Evolutionary conservation across 441 rosid species (phyloP).

Genomic region (Pelargonium myrrhifolium): DNA sequence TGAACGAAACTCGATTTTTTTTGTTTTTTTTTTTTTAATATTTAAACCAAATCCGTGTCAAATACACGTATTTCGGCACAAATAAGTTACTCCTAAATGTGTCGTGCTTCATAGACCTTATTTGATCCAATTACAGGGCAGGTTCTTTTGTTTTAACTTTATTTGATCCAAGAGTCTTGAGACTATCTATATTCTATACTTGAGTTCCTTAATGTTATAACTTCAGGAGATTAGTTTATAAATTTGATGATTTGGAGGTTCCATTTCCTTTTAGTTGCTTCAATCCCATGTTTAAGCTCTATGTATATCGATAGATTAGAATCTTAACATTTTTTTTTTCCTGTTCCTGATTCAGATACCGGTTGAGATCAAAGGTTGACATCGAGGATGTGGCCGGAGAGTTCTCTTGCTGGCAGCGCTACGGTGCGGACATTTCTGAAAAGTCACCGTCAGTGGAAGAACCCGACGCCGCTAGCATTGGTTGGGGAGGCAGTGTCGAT

Average conservation of each 20-base stretch:
- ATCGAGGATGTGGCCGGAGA: constrained; percentile 65
- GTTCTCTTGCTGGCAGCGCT: constrained; percentile 80
- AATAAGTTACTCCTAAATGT: no score
- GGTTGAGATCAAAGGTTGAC: constrained; percentile 82
- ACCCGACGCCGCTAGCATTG: constrained; percentile 58
- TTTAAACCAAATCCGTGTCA: no score
- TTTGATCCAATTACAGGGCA: no score
- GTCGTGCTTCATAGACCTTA: no score
- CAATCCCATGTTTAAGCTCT: neutral
- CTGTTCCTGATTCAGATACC: constrained; percentile 45
- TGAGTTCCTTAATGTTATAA: neutral
- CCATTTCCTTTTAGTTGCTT: neutral
- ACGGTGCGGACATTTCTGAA: constrained; percentile 37
- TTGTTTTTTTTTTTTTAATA: no score
- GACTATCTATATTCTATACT: no score
- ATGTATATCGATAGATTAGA: neutral
- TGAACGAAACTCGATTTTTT: no score
- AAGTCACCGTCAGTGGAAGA: constrained; percentile 35
- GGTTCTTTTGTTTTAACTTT: no score
- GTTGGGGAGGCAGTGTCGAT: constrained; percentile 63
- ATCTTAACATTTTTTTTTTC: neutral
- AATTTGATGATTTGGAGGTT: neutral
- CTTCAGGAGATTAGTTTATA: neutral
- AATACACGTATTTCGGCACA: no score
- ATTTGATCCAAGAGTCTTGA: no score